Evolutionary conservation across 257 asterid genomes (phyloP).

Genomic region (Rauvolfia tetraphylla): DNA sequence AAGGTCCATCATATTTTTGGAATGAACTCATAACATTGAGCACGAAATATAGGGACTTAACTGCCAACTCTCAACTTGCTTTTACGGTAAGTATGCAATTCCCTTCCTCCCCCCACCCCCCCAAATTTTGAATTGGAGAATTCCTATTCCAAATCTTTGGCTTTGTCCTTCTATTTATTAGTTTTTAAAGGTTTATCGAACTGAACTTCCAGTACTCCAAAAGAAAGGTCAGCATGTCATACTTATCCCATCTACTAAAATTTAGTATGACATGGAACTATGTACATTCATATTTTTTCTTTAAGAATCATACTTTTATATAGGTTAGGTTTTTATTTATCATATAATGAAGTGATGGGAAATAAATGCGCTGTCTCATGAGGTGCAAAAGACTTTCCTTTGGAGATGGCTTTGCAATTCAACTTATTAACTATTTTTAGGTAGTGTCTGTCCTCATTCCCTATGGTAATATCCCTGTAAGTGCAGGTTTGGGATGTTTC

Average conservation of each 20-base stretch:
- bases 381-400: too few species aligned
- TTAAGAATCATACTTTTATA: neutral
- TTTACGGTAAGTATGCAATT: constrained; percentile 56
- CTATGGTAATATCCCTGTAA: constrained; percentile 4
- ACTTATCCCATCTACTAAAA: neutral
- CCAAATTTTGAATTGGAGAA: neutral
- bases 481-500: constrained; percentile 89
- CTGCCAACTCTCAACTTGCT: constrained; percentile 84
- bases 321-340: neutral
- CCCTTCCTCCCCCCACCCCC: too few species aligned
- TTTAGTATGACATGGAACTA: neutral
- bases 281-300: too few species aligned
- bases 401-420: too few species aligned
- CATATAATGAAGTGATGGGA: neutral
- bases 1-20: constrained; percentile 86
- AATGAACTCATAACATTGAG: constrained; percentile 88
- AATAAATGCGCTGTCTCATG: too few species aligned
- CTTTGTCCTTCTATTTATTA: neutral
- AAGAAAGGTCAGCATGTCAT: neutral
- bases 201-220: neutral
- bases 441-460: neutral
- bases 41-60: constrained; percentile 88
- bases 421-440: too few species aligned
- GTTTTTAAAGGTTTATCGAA: neutral
- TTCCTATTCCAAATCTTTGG: neutral